Conservation (phyloP, 2,329 filamentous ascomycete species). For the Trichoderma atroviride region DNA sequence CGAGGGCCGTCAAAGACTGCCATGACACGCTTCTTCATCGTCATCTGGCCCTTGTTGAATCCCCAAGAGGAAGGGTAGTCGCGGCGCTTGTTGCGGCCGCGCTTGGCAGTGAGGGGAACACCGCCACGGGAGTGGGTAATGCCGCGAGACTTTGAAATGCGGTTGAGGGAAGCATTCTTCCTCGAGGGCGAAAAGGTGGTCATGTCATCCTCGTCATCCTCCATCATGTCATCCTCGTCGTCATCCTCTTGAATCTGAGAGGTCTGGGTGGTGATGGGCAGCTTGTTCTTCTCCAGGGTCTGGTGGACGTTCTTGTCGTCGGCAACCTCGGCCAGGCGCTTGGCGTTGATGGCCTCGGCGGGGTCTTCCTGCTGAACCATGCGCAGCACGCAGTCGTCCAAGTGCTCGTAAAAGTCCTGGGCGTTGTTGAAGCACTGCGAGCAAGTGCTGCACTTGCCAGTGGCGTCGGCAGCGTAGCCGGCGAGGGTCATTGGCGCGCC, state of each 20-base stretch:
- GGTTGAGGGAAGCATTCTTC: slow-evolving; percentile 59
- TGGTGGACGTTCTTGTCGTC: slow-evolving; percentile 64
- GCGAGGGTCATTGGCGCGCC: slow-evolving; percentile 65
- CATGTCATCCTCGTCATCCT: slow-evolving; percentile 50
- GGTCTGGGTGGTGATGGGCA: slow-evolving; percentile 48
- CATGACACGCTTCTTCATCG: slow-evolving; percentile 95
- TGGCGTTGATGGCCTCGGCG: slow-evolving; percentile 68
- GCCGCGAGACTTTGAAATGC: slow-evolving; percentile 68
- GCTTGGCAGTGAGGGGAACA: slow-evolving; percentile 60
- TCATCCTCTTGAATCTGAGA: slow-evolving; percentile 56
- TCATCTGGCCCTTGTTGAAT: slow-evolving; percentile 89
- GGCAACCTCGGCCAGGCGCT: slow-evolving; percentile 66
- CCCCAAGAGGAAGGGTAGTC: slow-evolving; percentile 96
- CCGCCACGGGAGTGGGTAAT: slow-evolving; percentile 79
- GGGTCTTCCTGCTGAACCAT: slow-evolving; percentile 74
- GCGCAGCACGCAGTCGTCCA: slow-evolving; percentile 75
- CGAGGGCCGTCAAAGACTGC: slow-evolving; percentile 88
- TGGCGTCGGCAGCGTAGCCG: slow-evolving; percentile 74
- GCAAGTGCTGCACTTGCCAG: slow-evolving; percentile 95
- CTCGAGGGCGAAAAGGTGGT: slow-evolving; percentile 43
- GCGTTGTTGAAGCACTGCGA: slow-evolving; percentile 87
- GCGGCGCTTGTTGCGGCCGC: slow-evolving; percentile 85
- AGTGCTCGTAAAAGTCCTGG: slow-evolving; percentile 97
- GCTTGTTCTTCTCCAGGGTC: slow-evolving; percentile 65
- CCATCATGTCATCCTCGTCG: slow-evolving; percentile 55